Evolutionary conservation across 345 rosid genomes (phyloP), one percentile per base, ranked within the genome.

Genomic region (Moricandia moricandioides): DNA sequence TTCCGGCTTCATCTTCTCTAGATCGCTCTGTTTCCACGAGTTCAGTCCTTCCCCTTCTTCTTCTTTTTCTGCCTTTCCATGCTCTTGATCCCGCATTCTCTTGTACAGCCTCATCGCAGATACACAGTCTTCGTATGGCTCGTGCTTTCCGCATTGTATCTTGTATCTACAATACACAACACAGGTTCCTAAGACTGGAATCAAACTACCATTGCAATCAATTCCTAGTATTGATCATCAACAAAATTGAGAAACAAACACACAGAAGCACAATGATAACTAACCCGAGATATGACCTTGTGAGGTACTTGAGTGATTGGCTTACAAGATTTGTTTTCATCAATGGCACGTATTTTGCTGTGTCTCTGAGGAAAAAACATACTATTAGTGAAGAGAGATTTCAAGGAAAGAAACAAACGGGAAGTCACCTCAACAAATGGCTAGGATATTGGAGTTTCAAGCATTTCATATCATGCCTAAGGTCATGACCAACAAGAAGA

Each of bases 291-390:
- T 88, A 91, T 18, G 84, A 78, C 77, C 62, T 71, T 31, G 89
- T 85, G 35, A 91, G 95, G 77, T 83, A 86, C 84, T 74, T 89
- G 70, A 91, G 91, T 4, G 93, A 89, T 82, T 89, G 87, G 90
- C 95, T 88, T 39, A 84, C 84, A 63, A 84, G 81, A 82, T 88
- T 89, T 11, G 97, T 88, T 84, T 87, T 91, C 90, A 84, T 77
- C 80, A 91, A 74, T 1, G 97, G 97, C 40, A 49, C 81, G 69
- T 91, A 91, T 73, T 75, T 86, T 68, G 95, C 84, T 33, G 92
- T 89, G 82, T 91, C 95, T 89, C 97, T 89, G 83, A 71, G 54
- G 64, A 6, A 40, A 65, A 5, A 43, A 4, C 21, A 57, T 47
- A 47, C 7, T 45, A 65, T 21, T 40, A 62, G 69, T 52, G 47